Conservation (phyloP, 495 filamentous ascomycete species). For the Rhizodiscina lignyota region DNA sequence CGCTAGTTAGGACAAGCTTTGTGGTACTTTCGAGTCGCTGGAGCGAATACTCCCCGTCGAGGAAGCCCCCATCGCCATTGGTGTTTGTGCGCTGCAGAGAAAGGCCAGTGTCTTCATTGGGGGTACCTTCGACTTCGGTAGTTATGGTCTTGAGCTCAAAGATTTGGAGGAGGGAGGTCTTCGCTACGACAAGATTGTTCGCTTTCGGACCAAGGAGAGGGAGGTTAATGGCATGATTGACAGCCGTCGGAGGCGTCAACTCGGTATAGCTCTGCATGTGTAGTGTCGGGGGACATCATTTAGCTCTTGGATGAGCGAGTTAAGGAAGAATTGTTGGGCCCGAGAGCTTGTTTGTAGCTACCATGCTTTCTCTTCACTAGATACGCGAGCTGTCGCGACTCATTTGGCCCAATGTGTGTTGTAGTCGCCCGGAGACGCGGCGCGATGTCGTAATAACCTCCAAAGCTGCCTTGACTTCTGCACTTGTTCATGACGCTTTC, state of each 20-base stretch:
- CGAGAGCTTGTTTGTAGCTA: too few relatives aligned
- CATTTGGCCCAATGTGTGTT: too few relatives aligned
- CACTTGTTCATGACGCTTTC: too few relatives aligned
- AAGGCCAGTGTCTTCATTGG: conserved; percentile 16
- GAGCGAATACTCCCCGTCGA: conserved; percentile 12
- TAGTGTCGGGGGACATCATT: too few relatives aligned
- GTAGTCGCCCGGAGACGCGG: too few relatives aligned
- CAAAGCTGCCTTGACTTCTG: too few relatives aligned
- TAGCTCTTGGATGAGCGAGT: too few relatives aligned
- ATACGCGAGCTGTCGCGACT: too few relatives aligned
- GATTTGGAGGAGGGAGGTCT: conserved; percentile 81
- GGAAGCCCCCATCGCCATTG: conserved; percentile 7
- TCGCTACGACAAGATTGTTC: conserved; percentile 74
- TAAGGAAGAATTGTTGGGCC: too few relatives aligned
- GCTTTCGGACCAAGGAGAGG: conserved; percentile 60
- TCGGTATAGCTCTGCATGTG: conserved; percentile 83
- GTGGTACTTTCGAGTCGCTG: conserved; percentile 40
- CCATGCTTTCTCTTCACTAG: too few relatives aligned
- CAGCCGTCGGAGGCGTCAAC: conserved; percentile 77
- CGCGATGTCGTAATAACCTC: too few relatives aligned
- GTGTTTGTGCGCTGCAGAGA: conserved; percentile 1
- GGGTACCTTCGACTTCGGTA: conserved; percentile 6
- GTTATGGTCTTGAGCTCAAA: conserved; percentile 39
- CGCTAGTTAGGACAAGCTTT: conserved; percentile 72
- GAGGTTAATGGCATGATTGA: conserved; percentile 70